These are phyloP conservation scores for Pneumocystis sp. DNA, from an alignment of 1,139 yeast species.

Conservation along the genomic window DNA sequence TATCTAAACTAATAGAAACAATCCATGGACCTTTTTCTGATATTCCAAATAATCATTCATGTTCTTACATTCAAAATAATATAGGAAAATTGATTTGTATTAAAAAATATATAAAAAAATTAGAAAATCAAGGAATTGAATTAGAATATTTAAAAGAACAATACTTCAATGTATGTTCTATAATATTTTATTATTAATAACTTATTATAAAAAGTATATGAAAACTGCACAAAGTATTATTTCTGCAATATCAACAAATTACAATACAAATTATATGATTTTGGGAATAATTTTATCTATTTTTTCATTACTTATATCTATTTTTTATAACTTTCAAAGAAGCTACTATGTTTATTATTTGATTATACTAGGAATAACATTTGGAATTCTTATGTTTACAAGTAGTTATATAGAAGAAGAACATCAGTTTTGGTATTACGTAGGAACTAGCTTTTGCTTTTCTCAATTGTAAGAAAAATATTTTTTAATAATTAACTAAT, in stretches of 20 bases:
- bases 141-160: background rate
- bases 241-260: constrained; percentile 59
- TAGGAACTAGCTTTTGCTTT: constrained; percentile 30
- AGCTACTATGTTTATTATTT: constrained; percentile 13
- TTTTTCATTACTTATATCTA: constrained; percentile 2
- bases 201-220: constrained; percentile 30
- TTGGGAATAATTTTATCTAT: constrained; percentile 31
- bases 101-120: background rate
- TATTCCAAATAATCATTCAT: background rate
- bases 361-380: constrained; percentile 28
- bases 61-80: background rate
- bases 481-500: background rate
- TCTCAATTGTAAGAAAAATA: constrained; percentile 10
- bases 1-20: background rate
- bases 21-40: background rate
- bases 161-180: background rate
- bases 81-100: background rate
- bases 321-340: constrained; percentile 6
- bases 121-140: constrained; percentile 1
- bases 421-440: constrained; percentile 92
- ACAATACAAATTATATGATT: constrained; percentile 39
- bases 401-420: constrained; percentile 94
- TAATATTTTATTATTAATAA: background rate
- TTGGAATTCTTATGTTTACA: constrained; percentile 58
- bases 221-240: constrained; percentile 38